Percentiles rank a stretch among this genome's conserved stretches.
Conservation (phyloP, 805 yeast species). For the Pichia gijzeniarum region DNA sequence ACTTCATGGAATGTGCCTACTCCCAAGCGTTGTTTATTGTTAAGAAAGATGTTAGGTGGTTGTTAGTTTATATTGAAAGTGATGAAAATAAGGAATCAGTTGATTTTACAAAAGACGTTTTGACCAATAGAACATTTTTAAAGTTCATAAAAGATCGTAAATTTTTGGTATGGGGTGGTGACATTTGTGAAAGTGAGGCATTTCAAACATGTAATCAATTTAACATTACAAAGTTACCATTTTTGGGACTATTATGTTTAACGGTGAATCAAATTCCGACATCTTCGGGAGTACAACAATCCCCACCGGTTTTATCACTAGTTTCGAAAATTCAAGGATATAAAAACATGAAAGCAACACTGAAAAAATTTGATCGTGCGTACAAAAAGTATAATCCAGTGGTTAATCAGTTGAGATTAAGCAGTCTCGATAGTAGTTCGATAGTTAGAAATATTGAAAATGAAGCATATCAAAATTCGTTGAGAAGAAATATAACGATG, state of each 20-base stretch:
- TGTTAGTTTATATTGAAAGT: slow-evolving; percentile 68
- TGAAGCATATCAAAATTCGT: slow-evolving; percentile 63
- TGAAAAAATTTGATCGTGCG: slow-evolving; percentile 32
- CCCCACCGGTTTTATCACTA: slow-evolving; percentile 52
- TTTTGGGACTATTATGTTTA: slow-evolving; percentile 67
- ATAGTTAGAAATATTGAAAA: slow-evolving; percentile 68
- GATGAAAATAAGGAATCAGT: slow-evolving; percentile 59
- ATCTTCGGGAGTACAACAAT: slow-evolving; percentile 46
- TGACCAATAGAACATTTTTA: slow-evolving; percentile 46
- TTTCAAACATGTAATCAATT: slow-evolving; percentile 75
- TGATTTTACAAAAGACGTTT: slow-evolving; percentile 45
- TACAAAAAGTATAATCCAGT: slow-evolving; percentile 53
- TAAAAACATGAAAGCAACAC: slow-evolving; percentile 32
- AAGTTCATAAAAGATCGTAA: slow-evolving; percentile 43
- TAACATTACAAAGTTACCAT: slow-evolving; percentile 71
- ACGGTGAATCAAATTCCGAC: slow-evolving; percentile 51
- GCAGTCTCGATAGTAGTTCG: slow-evolving; percentile 31
- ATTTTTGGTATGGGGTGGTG: slow-evolving; percentile 81
- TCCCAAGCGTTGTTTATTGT: slow-evolving; percentile 70
- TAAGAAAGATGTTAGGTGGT: slow-evolving; percentile 62
- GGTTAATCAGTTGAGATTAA: slow-evolving; percentile 41
- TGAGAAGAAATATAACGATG: slow-evolving; percentile 47
- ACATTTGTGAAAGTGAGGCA: slow-evolving; percentile 74
- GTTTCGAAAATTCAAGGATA: slow-evolving; percentile 61
- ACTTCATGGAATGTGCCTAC: slow-evolving; percentile 68